Base-by-base conservation (phyloP, 2,329 filamentous ascomycete species). In the Nannizziopsis arthrosporioides region DNA sequence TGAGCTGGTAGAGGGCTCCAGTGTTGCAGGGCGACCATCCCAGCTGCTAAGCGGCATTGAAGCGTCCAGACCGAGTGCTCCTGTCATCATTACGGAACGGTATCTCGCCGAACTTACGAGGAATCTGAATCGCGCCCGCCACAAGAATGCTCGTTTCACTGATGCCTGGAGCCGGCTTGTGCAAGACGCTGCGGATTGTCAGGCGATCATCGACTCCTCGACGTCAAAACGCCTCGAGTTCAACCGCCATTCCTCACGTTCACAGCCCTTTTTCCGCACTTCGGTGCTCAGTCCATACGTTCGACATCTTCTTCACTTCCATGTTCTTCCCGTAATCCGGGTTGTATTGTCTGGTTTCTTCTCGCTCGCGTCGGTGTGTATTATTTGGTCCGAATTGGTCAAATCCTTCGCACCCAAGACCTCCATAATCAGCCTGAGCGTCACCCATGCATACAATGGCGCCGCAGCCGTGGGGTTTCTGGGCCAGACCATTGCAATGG, bases 381-480 rank as follows among this genome's bases (percentile, higher is more conserved):
- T 98, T 52, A 76, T 96, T 44, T 96, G 89, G 88, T 94, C 89
- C 1, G 92, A 98, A 70, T 69, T 94, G 48, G 79, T 94, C 65
- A 93, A 92, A 63, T 79, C 81, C n/a, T 75, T 86, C 43, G 78
- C 84, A 17, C 84, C 85, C 1, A 77, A 80, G 30, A 72, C 93
- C 10, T 94, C 88, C 1, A 73, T 82, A 36, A 77, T 85, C 53
- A 75, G 74, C 42, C 69, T 82, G 32, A 69, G 74, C 43, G 64
- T 78, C 37, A 70, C 84, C 57, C 84, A 89, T 54, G 82, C 82
- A 62, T 76, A 78, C 32, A 79, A 80, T 36, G 77, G 81, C 9
- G 78, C 79, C 49, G 82, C 82, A 19, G 80, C 85, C 49, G 81
- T 96, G 52, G 86, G 86, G 14, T 88, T 96, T 56, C 83, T 82